Base-by-base conservation (phyloP, 169 alveolate species). In the Cryptosporidium viatorum region DNA sequence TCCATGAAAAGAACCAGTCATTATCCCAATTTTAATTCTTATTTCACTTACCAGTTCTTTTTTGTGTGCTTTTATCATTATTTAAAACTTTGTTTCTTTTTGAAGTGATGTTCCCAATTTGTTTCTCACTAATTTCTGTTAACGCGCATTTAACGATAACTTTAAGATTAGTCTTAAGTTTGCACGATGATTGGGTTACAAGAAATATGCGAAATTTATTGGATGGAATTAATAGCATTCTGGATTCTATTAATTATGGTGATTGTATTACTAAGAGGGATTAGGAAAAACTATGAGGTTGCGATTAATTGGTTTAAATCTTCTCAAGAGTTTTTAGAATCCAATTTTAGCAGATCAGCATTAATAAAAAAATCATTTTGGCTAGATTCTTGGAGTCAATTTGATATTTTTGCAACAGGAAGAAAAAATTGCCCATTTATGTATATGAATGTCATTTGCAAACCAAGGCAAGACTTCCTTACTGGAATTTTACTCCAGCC, bases 341-440 rank as follows among this genome's bases (percentile, higher is more conserved):
- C 89, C 26, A 60, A 80, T 26, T 80, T 80, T 33, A 80, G 89
- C 68, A 59, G 89, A 62, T 59, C 67, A 6, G 75, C 80, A 16
- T 48, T 80, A 35, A 80, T 80, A 23, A 33, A 12, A 18, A 80
- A 80, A 55, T 80, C 89, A 18, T 80, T 80, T 80, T 80, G 74
- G 89, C 16, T 67, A 9, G 89, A 80, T 62, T 80, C 89, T 18
- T 80, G 89, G 89, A 80, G 75, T 45, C 73, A 65, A 18, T 80
- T 80, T 18, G 89, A 80, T 29, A 80, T 80, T 16, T 80, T 80
- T 59, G 37, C 89, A 4, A 80, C 89, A 0, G 89, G 89, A 26
- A 80, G 89, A 52, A 80, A 35, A 14, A 65, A 65, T 52, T 80
- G 74, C 21, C 35, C 71, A 62, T 80, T n/a, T 45, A 26, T 80